phyloP scores from a whole-genome alignment of 2,329 filamentous ascomycete genomes.

The Acrocalymma vagum region DNA sequence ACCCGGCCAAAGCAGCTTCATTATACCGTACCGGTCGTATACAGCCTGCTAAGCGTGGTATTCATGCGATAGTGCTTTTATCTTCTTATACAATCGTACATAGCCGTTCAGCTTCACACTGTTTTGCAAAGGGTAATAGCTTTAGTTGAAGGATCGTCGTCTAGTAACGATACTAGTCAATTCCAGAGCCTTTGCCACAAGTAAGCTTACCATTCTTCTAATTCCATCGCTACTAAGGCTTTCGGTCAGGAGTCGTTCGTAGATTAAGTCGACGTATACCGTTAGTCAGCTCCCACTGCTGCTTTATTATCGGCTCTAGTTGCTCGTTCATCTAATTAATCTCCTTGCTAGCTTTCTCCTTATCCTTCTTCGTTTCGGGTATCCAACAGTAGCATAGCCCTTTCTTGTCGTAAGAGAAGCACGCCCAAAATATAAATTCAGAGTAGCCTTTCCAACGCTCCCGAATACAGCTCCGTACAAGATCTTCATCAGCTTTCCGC shows the following conservation, averaged over 20 bases:
- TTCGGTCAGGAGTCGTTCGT: slow-evolving; percentile 5
- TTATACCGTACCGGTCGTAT: slow-evolving; percentile 1
- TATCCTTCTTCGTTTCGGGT: slow-evolving; percentile 9
- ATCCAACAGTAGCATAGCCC: slow-evolving; percentile 9
- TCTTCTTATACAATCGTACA: slow-evolving; percentile 15
- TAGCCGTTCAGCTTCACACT: slow-evolving; percentile 10
- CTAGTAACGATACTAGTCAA: slow-evolving; percentile 16
- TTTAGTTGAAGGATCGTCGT: slow-evolving; percentile 10
- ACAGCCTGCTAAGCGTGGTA: slow-evolving; percentile 2
- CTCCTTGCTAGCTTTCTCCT: slow-evolving; percentile 1
- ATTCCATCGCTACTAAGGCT: slow-evolving; percentile 13
- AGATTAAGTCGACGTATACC: slow-evolving; percentile 7
- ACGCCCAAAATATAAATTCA: no score
- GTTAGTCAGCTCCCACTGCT: slow-evolving; percentile 15
- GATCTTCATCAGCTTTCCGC: slow-evolving; percentile 11
- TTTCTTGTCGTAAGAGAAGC: no score
- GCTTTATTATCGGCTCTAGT: slow-evolving; percentile 13
- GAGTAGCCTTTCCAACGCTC: slow-evolving; percentile 19
- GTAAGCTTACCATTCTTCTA: slow-evolving; percentile 17
- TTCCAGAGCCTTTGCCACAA: slow-evolving; percentile 5
- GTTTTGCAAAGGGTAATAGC: slow-evolving; percentile 17
- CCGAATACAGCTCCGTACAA: slow-evolving; percentile 13
- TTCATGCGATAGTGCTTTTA: slow-evolving; percentile 13
- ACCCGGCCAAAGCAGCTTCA: slow-evolving; percentile 11
- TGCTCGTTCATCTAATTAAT: slow-evolving; percentile 13